A percentile compares a stretch with the other conserved stretches of the same genome.
Evolutionary conservation across 2,329 filamentous ascomycete species (phyloP).

Genomic region (Penicillium sp.): DNA sequence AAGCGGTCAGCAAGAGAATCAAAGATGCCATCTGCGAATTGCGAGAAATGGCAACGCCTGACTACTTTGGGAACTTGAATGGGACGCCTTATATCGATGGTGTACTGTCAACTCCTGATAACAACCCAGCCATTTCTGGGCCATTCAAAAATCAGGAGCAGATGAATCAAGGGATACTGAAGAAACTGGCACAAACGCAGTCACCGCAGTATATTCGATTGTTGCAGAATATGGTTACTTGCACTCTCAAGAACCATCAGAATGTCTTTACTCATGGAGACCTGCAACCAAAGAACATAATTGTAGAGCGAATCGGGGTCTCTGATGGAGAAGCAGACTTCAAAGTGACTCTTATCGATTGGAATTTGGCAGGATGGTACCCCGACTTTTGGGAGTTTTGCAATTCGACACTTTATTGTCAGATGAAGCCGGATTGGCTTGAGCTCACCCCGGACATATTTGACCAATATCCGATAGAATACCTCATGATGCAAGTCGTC

Average conservation of each 20-base stretch:
- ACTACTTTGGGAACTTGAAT: conserved; percentile 18
- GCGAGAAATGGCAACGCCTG: conserved; percentile 14
- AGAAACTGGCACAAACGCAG: conserved; percentile 11
- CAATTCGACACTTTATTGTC: conserved; percentile 3
- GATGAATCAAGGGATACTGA: conserved; percentile 14
- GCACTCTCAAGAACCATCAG: conserved; percentile 15
- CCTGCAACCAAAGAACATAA: conserved; percentile 2
- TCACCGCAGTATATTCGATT: conserved; percentile 17
- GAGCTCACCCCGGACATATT: background rate
- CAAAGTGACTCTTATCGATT: conserved; percentile 5
- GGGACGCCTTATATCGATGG: conserved; percentile 16
- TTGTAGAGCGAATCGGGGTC: background rate
- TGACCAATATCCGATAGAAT: background rate
- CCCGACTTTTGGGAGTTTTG: background rate
- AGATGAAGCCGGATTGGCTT: conserved; percentile 3
- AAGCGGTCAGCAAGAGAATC: conserved; percentile 10
- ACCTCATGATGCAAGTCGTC: conserved; percentile 2
- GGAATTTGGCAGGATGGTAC: conserved; percentile 7
- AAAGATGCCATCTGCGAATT: conserved; percentile 11
- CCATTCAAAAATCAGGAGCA: conserved; percentile 16
- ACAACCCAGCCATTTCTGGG: conserved; percentile 14
- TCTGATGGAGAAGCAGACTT: background rate
- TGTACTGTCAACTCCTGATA: conserved; percentile 15
- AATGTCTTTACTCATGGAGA: conserved; percentile 5
- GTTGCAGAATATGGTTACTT: conserved; percentile 13